Base-by-base conservation (phyloP, 257 asterid genomes). In the Solanum gandarillasii region DNA sequence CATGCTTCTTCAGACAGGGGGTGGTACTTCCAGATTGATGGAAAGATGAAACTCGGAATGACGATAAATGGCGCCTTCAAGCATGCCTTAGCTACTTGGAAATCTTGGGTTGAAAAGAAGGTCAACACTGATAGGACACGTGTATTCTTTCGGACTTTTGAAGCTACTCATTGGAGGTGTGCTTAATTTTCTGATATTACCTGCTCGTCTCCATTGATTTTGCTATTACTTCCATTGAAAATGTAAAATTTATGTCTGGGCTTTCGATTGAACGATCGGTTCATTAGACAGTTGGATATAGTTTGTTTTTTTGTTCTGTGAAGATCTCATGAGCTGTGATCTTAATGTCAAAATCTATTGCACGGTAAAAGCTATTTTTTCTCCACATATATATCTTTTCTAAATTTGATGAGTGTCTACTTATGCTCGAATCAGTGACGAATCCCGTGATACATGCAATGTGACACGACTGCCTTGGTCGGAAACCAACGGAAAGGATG, bases 161-260 rank as follows among this genome's bases (percentile, higher is more conserved):
- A 96, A 90, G 91, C 98, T 89, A 93, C 98, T 85, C 98, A 95
- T 87, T 95, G 99, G 99, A 93, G 98, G 99, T 96, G 13, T 48
- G 94, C 88, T 88, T 23, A 65, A n/a, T 6, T 62, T 60, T 89
- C 86, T 86, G 25, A 74, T 74, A 38, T 52, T 1, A 48, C 35
- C 43, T 48, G 9, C 25, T 20, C 3, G 29, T 48, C 16, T 27
- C 39, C 86, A 29, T 48, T 29, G 29, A 9, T 20, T 82, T 82
- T 31, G 70, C 43, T 48, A 48, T 29, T 31, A 48, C 2, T 16
- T 46, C 86, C 41, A 36, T 36, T 74, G 14, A 5, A 74, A 21
- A 10, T 2, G 18, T 5, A 5, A 48, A 3, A 31, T 31, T 25
- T 31, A 3, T 82, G 0, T 29, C 70, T 31, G 14, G 29, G 43